Conservation (phyloP, 495 filamentous ascomycete genomes). For the Penicillium malachiteum region DNA sequence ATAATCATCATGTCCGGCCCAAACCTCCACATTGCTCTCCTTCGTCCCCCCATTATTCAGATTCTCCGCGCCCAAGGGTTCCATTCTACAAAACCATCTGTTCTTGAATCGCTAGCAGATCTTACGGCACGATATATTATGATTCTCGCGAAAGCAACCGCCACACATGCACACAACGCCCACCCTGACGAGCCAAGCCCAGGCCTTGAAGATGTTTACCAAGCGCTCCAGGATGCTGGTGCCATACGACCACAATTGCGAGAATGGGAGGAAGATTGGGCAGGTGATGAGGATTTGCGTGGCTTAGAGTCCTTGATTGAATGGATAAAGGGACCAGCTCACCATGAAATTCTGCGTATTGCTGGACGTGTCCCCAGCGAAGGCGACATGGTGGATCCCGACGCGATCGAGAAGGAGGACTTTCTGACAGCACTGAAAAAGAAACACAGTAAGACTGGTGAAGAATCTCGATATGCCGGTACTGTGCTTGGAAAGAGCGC, state of each 20-base stretch:
- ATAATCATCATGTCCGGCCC: conserved; percentile 37
- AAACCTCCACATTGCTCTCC: conserved; percentile 68
- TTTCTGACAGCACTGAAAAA: conserved; percentile 77
- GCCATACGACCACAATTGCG: conserved; percentile 61
- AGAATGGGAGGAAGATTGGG: conserved; percentile 57
- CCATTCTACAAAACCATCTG: conserved; percentile 68
- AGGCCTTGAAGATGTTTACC: conserved; percentile 72
- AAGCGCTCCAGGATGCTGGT: conserved; percentile 76
- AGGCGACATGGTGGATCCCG: conserved; percentile 45
- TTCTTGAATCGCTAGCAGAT: conserved; percentile 76
- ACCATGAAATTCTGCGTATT: conserved; percentile 71
- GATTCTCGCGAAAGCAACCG: conserved; percentile 63
- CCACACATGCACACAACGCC: conserved; percentile 56
- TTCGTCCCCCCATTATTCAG: conserved; percentile 78
- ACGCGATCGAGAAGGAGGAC: conserved; percentile 61
- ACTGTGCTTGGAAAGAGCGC: conserved; percentile 71
- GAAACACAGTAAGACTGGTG: conserved; percentile 79
- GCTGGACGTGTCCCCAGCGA: conserved; percentile 53
- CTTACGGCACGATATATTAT: conserved; percentile 71
- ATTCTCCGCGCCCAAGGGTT: conserved; percentile 87
- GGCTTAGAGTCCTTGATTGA: conserved; percentile 70
- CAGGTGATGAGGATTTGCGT: conserved; percentile 66
- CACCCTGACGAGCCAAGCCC: conserved; percentile 51
- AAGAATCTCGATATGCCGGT: conserved; percentile 76
- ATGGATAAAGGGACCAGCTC: conserved; percentile 68